Evolutionary conservation across 257 asterid species (phyloP).

Genomic region (Anisodus tanguticus): DNA sequence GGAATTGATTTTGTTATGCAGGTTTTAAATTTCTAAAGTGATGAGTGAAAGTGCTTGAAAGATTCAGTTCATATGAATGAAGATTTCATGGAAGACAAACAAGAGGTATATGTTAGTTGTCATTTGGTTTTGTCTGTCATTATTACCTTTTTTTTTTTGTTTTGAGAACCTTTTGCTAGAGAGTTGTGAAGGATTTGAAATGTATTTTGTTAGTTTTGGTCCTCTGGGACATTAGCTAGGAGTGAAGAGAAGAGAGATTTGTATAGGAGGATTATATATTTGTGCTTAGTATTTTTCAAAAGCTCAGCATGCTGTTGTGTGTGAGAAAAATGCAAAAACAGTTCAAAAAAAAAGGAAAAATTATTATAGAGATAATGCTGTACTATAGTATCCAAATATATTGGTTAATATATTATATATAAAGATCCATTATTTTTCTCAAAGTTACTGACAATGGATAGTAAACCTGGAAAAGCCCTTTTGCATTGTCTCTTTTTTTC

Average conservation of each 20-base stretch:
- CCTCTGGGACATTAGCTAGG: slow-evolving; percentile 38
- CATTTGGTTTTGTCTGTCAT: slow-evolving; percentile 36
- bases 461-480: slow-evolving; percentile 27
- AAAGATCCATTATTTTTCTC: slow-evolving; percentile 24
- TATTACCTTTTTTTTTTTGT: slow-evolving; percentile 27
- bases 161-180: slow-evolving; percentile 42
- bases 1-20: neutral
- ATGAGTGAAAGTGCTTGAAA: slow-evolving; percentile 31
- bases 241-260: slow-evolving; percentile 34
- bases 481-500: neutral
- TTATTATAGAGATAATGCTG: neutral
- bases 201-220: slow-evolving; percentile 52
- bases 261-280: slow-evolving; percentile 52
- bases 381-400: neutral
- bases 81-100: slow-evolving; percentile 35
- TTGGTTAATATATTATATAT: neutral
- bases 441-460: slow-evolving; percentile 27
- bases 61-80: neutral
- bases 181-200: slow-evolving; percentile 45
- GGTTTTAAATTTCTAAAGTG: slow-evolving; percentile 19
- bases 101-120: slow-evolving; percentile 44
- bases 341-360: neutral
- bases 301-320: slow-evolving; percentile 8
- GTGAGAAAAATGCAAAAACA: neutral
- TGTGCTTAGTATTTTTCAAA: slow-evolving; percentile 26